Base-by-base conservation (phyloP, 1,139 yeast species). In the Geotrichum australiense region DNA sequence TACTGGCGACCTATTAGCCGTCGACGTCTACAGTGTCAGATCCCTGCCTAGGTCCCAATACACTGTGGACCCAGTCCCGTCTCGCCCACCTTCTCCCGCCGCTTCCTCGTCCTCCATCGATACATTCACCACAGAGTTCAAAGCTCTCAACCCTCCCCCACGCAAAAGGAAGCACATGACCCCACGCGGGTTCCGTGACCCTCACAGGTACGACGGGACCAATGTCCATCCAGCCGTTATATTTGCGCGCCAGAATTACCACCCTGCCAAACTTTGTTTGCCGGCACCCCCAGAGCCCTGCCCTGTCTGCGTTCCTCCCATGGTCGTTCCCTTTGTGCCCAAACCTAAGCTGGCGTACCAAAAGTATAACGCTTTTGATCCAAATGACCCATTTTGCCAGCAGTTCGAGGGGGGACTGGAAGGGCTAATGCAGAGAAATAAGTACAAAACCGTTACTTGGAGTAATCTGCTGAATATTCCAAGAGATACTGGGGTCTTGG, bases 261-360 rank as follows among this genome's bases (percentile, higher is more conserved):
- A 39, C 23, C 35, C 38, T 11, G 37, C 37, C 4, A 38, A 33
- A n/a, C 26, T 28, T 33, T 39, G 28, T 19, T 28, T 39, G 14
- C 37, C 37, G 15, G 42, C 42, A 3, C 42, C 37, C 3, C 34
- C 35, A 3, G 35, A 39, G 35, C 38, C 37, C 10, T 39, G 38
- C 23, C 37, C 35, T 8, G 28, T 34, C 25, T 39, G 35, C 14
- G 37, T 39, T 2, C 35, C 42, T 6, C 25, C 24, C 33, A 34
- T 39, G 14, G n/a, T 8, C 8, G n/a, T 34, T 4, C 38, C 38
- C 7, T 15, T 15, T n/a, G 14, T 11, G 15, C 19, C 27, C 15
- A 18, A 16, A n/a, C 30, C 15, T 11, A 26, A 28, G 14, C 30
- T 33, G 14, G 19, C 31, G 6, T 33, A 39, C 24, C 23, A 33